A percentile compares a stretch with the other conserved stretches of the same genome.
These are phyloP conservation scores for Fraxinus ornus DNA, from an alignment of 305 asterid genomes.

Conservation along the genomic window DNA sequence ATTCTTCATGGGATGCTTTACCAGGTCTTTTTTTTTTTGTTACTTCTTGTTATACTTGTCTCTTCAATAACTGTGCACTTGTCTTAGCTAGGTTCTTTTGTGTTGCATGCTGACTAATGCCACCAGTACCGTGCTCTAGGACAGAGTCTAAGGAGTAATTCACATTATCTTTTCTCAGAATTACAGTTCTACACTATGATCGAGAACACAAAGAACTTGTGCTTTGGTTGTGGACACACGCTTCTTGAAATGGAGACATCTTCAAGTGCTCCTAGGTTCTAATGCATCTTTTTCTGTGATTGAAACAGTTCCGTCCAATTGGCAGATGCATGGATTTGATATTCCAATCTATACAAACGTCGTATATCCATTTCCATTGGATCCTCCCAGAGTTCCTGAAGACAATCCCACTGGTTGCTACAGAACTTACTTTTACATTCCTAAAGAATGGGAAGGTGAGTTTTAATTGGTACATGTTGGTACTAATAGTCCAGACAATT, in stretches of 20 bases:
- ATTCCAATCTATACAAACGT: slow-evolving; percentile 84
- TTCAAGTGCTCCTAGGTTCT: slow-evolving; percentile 27
- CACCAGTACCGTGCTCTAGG: not conserved
- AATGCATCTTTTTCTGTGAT: slow-evolving; percentile 30
- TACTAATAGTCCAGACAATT: slow-evolving; percentile 1
- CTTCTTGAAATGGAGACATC: slow-evolving; percentile 11
- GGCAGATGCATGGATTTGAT: slow-evolving; percentile 99
- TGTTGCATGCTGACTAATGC: not conserved
- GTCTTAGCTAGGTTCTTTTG: slow-evolving; percentile 2
- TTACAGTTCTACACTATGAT: slow-evolving; percentile 10
- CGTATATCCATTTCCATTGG: slow-evolving; percentile 80
- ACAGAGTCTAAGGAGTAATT: slow-evolving; percentile 11
- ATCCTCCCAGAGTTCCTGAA: slow-evolving; percentile 93
- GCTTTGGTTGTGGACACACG: not conserved
- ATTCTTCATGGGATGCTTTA: slow-evolving; percentile 74
- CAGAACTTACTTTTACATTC: slow-evolving; percentile 75
- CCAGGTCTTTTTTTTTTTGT: slow-evolving; percentile 50
- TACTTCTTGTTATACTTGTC: not conserved
- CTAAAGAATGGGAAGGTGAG: slow-evolving; percentile 96
- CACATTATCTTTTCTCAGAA: slow-evolving; percentile 5
- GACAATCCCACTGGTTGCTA: slow-evolving; percentile 98
- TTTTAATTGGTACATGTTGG: not conserved
- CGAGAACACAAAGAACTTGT: not conserved
- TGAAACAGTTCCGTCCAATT: slow-evolving; percentile 91
- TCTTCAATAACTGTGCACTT: not conserved